Conservation (phyloP, 192 early-diverging fungal species). For the Backusella parvicylindrica region DNA sequence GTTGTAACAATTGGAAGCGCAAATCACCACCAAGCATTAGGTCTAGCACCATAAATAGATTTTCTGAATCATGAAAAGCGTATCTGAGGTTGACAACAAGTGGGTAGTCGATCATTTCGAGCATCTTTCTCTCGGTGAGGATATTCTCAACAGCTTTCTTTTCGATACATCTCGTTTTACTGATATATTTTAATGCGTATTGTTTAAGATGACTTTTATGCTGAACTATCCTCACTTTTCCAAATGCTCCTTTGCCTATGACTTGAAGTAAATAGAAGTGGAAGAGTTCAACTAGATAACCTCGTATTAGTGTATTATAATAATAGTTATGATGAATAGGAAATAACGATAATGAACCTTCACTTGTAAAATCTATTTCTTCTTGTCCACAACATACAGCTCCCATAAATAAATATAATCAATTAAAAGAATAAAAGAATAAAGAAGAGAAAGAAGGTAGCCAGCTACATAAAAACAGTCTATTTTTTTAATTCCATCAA, state of each 20-base stretch:
- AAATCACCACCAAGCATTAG: slow-evolving; percentile 95
- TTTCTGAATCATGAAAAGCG: slow-evolving; percentile 94
- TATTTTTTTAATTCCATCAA: not conserved
- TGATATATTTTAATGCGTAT: slow-evolving; percentile 97
- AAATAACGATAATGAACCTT: slow-evolving; percentile 46
- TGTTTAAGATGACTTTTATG: slow-evolving; percentile 73
- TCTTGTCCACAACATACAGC: slow-evolving; percentile 56
- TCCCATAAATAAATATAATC: slow-evolving; percentile 36
- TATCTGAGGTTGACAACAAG: slow-evolving; percentile 91
- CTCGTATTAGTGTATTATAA: not conserved
- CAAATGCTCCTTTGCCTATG: slow-evolving; percentile 95
- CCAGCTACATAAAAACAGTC: not conserved
- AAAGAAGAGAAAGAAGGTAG: not conserved
- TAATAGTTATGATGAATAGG: not conserved
- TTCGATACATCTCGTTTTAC: slow-evolving; percentile 88
- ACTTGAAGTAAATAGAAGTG: slow-evolving; percentile 89
- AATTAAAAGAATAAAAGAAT: not conserved
- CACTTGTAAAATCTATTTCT: slow-evolving; percentile 65
- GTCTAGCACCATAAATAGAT: slow-evolving; percentile 92
- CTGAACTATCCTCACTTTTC: slow-evolving; percentile 92
- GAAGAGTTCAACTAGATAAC: slow-evolving; percentile 37
- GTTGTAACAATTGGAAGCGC: slow-evolving; percentile 80
- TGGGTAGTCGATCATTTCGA: slow-evolving; percentile 83
- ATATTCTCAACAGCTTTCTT: slow-evolving; percentile 88
- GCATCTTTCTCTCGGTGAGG: slow-evolving; percentile 81